Base-by-base conservation (phyloP, 2,329 filamentous ascomycete species). In the Colletotrichum orbiculare region DNA sequence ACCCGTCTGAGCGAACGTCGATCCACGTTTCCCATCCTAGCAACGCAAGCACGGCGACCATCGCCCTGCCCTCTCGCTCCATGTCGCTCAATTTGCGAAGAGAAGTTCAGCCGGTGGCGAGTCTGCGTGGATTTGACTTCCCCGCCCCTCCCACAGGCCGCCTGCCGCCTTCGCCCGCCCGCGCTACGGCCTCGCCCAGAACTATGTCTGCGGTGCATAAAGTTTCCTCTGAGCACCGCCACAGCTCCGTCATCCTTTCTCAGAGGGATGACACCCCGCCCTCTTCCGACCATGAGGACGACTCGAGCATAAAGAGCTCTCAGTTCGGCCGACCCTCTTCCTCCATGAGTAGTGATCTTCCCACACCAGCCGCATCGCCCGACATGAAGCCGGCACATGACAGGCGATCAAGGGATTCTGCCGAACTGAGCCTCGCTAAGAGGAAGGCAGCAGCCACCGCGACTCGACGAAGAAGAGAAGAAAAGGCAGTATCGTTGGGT, bases 41-140 rank as follows among this genome's bases (percentile, higher is more conserved):
- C 56, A 64, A 17, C 43, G 54, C 59, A 52, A 68, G 66, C 53
- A 61, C 64, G 2, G 47, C 53, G 33, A 57, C 58, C 6, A 35
- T 58, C 15, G 35, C 48, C 13, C 39, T 60, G 12, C 65, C 65
- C 15, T n/a, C 47, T 49, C 60, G 65, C 15, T 58, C 65, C 37
- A 41, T 63, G 47, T 66, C 67, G 9, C 57, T 68, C 39, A 59
- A 49, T 35, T 47, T 54, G 33, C 53, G 57, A 37, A 41, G 42
- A 25, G 54, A 62, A 37, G 54, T 11, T 41, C 45, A 48, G 43
- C 50, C 58, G 8, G 60, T 75, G 11, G 70, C 73, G 4, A 73
- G 71, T 10, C 73, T 80, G 17, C 69, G 72, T 41, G 77, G 77
- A 25, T 79, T 77, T 64, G 71, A 77, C 48, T 80, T 80, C 63